Percentiles rank a stretch among this genome's conserved stretches.
phyloP scores from a whole-genome alignment of 441 rosid genomes.

The Manihot esculenta region DNA sequence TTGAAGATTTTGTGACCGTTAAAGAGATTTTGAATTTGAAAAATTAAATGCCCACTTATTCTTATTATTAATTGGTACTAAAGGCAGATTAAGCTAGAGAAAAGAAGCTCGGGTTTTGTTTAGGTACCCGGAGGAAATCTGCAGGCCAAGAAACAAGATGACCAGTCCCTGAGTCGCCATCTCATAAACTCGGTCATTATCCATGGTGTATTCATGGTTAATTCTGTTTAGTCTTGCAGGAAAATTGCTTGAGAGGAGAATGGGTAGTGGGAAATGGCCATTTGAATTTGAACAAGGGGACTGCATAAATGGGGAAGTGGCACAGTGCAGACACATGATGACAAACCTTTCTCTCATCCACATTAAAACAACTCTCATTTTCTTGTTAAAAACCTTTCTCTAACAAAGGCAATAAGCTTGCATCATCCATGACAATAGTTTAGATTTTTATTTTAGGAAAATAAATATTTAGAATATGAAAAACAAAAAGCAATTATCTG shows the following conservation, averaged over 20 bases:
- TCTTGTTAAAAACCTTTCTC: too few relatives aligned
- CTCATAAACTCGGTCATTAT: conserved; percentile 48
- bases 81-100: not conserved
- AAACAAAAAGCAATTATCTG: too few relatives aligned
- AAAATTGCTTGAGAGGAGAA: not conserved
- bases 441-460: too few relatives aligned
- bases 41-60: too few relatives aligned
- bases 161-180: conserved; percentile 62
- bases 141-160: conserved; percentile 65
- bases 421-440: too few relatives aligned
- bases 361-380: too few relatives aligned
- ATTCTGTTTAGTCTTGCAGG: not conserved
- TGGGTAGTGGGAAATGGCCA: conserved; percentile 23
- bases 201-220: conserved; percentile 47
- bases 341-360: too few relatives aligned
- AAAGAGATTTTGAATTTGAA: too few relatives aligned
- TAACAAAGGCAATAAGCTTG: too few relatives aligned
- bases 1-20: not conserved
- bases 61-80: too few relatives aligned
- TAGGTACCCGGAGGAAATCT: conserved; percentile 42
- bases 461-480: too few relatives aligned
- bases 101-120: not conserved
- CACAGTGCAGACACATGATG: conserved; percentile 26
- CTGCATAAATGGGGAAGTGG: conserved; percentile 29
- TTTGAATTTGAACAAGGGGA: conserved; percentile 44